Conservation (phyloP, 2,329 filamentous ascomycete species). For the Alternaria atra region DNA sequence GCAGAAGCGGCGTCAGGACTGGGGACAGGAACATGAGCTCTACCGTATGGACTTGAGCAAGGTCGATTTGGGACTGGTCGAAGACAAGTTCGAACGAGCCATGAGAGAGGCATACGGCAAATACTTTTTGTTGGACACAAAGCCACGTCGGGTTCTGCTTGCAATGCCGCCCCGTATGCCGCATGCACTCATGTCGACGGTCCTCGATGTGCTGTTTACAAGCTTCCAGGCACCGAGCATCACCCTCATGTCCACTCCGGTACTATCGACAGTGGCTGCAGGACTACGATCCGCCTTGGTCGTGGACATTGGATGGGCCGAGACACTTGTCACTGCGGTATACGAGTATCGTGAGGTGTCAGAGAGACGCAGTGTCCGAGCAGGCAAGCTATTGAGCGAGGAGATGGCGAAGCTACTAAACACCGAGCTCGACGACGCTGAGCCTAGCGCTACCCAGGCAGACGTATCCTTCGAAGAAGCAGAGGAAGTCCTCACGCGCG, state of each 20-base stretch:
- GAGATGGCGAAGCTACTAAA: slow-evolving; percentile 73
- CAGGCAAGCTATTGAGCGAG: slow-evolving; percentile 74
- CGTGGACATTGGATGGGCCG: slow-evolving; percentile 90
- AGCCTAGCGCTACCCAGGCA: slow-evolving; percentile 32
- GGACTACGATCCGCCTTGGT: slow-evolving; percentile 87
- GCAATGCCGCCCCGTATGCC: slow-evolving; percentile 81
- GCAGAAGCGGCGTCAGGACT: slow-evolving; percentile 60
- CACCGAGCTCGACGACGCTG: slow-evolving; percentile 50
- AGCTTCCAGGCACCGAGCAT: slow-evolving; percentile 82
- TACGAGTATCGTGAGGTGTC: slow-evolving; percentile 90
- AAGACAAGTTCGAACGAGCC: slow-evolving; percentile 85
- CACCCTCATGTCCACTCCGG: slow-evolving; percentile 79
- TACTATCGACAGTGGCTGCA: slow-evolving; percentile 78
- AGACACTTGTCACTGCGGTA: slow-evolving; percentile 84
- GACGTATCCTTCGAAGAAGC: slow-evolving; percentile 73
- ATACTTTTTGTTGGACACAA: slow-evolving; percentile 75
- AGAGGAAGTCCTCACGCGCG: slow-evolving; percentile 77
- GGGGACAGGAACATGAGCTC: slow-evolving; percentile 74
- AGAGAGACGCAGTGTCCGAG: slow-evolving; percentile 75
- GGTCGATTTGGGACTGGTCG: slow-evolving; percentile 79
- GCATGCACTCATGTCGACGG: slow-evolving; percentile 76
- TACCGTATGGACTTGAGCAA: slow-evolving; percentile 79
- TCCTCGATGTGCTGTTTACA: slow-evolving; percentile 80
- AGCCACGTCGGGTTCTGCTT: slow-evolving; percentile 76
- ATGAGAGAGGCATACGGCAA: slow-evolving; percentile 84